phyloP scores from a whole-genome alignment of 257 asterid species.

The Ballota nigra region DNA sequence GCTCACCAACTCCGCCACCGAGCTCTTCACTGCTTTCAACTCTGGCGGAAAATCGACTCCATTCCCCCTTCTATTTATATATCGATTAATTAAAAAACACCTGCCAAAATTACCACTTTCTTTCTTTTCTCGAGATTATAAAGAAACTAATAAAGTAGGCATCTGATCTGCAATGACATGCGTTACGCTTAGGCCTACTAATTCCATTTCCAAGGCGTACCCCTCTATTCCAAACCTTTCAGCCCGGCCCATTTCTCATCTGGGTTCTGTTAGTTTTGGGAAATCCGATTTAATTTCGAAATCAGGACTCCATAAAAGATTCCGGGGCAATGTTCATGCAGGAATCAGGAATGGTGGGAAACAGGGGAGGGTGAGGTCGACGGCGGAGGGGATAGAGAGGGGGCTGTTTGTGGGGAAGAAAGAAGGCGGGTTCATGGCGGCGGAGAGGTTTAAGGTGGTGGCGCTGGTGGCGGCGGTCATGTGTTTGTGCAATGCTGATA shows the following conservation, averaged over 20 bases:
- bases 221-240: constrained; percentile 19
- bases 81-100: background rate
- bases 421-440: constrained; percentile 50
- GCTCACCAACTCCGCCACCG: constrained; percentile 33
- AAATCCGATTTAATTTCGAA: constrained; percentile 31
- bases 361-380: constrained; percentile 45
- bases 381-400: constrained; percentile 80
- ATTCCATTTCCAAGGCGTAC: constrained; percentile 23
- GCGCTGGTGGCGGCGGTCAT: constrained; percentile 82
- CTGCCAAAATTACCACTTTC: background rate
- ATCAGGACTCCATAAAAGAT: constrained; percentile 8
- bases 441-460: constrained; percentile 89
- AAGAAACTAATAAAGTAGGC: background rate
- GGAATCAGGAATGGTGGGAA: constrained; percentile 10
- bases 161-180: constrained; percentile 42
- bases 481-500: constrained; percentile 92
- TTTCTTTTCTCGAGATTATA: background rate
- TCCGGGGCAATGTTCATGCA: constrained; percentile 4
- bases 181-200: constrained; percentile 26
- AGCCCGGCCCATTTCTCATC: constrained; percentile 25
- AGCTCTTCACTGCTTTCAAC: background rate
- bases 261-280: constrained; percentile 21
- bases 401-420: constrained; percentile 49
- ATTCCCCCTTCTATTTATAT: no score
- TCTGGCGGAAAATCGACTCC: background rate